A percentile compares a stretch with the other conserved stretches of the same genome.
Evolutionary conservation across 2,329 filamentous ascomycete genomes (phyloP).

Genomic region (Cadophora luteo-olivacea): DNA sequence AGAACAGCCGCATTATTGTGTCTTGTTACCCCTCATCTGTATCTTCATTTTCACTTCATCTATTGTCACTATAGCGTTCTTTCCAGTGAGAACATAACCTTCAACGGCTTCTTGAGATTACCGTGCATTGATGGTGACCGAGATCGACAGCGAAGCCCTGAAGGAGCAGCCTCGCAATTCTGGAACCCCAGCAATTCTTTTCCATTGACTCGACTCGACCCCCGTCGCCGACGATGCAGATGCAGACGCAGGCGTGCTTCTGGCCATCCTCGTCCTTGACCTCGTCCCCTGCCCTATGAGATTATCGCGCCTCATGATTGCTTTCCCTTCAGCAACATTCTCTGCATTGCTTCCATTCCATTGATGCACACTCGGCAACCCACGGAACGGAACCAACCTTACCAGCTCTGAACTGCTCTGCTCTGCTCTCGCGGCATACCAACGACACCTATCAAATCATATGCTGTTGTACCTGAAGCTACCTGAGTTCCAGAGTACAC

Average conservation of each 20-base stretch:
- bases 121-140: background rate
- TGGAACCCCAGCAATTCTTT: background rate
- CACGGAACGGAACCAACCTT: background rate
- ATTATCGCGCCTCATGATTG: conserved; percentile 27
- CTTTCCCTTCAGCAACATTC: conserved; percentile 21
- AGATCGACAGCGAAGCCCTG: background rate
- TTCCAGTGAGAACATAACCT: too few relatives aligned
- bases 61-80: background rate
- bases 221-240: conserved; percentile 12
- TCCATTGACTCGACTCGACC: background rate
- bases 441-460: background rate
- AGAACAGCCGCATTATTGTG: conserved; percentile 4
- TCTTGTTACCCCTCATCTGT: background rate
- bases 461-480: background rate
- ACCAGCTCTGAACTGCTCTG: background rate
- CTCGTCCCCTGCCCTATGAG: conserved; percentile 29
- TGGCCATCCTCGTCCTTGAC: background rate
- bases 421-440: background rate
- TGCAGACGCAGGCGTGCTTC: conserved; percentile 15
- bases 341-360: conserved; percentile 11
- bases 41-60: conserved; percentile 2
- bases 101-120: background rate
- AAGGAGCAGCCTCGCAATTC: conserved; percentile 6
- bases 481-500: background rate
- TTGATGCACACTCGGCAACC: conserved; percentile 2